Evolutionary conservation across 306 rosid genomes (phyloP), one percentile per base, ranked within the genome.

Genomic region (Fragaria nilgerrensis): DNA sequence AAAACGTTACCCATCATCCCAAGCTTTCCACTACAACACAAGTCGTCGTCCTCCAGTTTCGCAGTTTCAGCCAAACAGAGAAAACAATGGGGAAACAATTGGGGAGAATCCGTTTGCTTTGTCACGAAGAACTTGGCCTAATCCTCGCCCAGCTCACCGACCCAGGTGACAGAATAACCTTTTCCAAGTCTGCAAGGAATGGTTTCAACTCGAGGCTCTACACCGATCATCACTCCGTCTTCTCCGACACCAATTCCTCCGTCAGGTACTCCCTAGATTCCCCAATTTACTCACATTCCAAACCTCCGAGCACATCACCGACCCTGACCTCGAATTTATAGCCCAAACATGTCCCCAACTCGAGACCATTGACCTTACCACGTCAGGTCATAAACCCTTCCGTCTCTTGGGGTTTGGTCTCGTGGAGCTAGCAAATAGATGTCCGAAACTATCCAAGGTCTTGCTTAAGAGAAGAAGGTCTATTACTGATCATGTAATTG

Each of bases 161-260:
- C 39, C 20, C 39, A 61, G 19, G 3, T 61, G 67, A 61, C 39
- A 25, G 67, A 61, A 5, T 12, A 27, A 15, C 20, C 19, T 27
- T 61, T 32, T 61, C 67, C 36, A 61, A 22, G 67, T 61, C 39
- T 61, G 67, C 67, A 61, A 61, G 67, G 67, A 61, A 61, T 61
- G 67, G 67, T 27, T 61, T 7, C 16, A 14, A 5, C 20, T 61
- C 67, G 20, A 61, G 16, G 36, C 19, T 29, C 67, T 27, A 12
- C 67, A 61, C 67, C 67, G 67, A 4, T 10, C 67, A 61, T 61
- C 67, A 61, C 67, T 61, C 17, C 67, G 20, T 27, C 67, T 61
- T 25, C 67, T 61, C 67, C 67, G 67, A 3, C 67, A 11, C 67
- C 67, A 61, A 25, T 27, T 25, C 15, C 67, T 61, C 39, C 67